phyloP scores from a whole-genome alignment of 78 protist genomes.

The Acrasis kona region DNA sequence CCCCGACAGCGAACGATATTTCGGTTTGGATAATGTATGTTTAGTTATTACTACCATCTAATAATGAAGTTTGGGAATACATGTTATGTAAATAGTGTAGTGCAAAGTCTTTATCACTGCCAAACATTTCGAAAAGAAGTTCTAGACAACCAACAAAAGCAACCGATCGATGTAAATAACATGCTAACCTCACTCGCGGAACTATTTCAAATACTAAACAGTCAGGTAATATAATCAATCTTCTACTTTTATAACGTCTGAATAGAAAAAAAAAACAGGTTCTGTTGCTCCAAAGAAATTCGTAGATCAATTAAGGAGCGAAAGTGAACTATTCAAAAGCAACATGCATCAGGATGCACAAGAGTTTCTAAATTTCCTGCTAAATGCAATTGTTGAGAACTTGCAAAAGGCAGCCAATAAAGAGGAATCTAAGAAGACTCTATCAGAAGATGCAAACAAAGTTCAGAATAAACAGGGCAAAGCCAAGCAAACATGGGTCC shows the following conservation, averaged over 20 bases:
- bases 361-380: conserved; percentile 73
- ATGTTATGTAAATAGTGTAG: conserved; percentile 83
- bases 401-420: conserved; percentile 17
- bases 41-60: neutral
- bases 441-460: too few relatives aligned
- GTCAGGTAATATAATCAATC: conserved; percentile 47
- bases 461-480: too few relatives aligned
- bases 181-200: conserved; percentile 39
- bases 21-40: neutral
- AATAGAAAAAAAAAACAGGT: neutral
- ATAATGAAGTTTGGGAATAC: conserved; percentile 77
- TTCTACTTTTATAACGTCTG: neutral
- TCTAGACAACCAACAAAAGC: conserved; percentile 23
- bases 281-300: conserved; percentile 25
- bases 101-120: conserved; percentile 78
- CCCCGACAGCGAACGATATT: too few relatives aligned
- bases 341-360: conserved; percentile 84
- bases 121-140: conserved; percentile 58
- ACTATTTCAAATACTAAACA: conserved; percentile 16
- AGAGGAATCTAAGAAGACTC: neutral
- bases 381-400: conserved; percentile 62
- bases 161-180: neutral
- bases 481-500: too few relatives aligned
- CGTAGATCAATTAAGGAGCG: conserved; percentile 6
- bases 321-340: conserved; percentile 52